phyloP scores from a whole-genome alignment of 129 eudicot genomes.

The Helianthus annuus region DNA sequence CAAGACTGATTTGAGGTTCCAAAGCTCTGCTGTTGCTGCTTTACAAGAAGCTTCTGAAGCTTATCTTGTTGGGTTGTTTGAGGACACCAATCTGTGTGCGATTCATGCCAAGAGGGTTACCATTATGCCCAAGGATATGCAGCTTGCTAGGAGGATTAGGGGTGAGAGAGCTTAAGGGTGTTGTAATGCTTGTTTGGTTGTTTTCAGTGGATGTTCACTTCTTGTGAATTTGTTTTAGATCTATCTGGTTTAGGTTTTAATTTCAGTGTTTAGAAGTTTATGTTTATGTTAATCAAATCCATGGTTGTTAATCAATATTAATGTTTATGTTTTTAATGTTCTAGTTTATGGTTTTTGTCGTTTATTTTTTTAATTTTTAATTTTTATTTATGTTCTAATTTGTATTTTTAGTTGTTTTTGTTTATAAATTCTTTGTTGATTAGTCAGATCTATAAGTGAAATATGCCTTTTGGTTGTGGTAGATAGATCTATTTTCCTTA shows the following conservation, averaged over 20 bases:
- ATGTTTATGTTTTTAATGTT: too few relatives aligned
- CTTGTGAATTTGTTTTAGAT: conserved; percentile 17
- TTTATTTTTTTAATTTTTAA: too few relatives aligned
- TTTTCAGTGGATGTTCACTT: background rate
- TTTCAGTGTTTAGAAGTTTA: background rate
- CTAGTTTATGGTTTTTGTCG: too few relatives aligned
- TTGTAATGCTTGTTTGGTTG: too few relatives aligned
- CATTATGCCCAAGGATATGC: conserved; percentile 58
- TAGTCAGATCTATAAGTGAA: too few relatives aligned
- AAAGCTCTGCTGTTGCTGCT: conserved; percentile 61
- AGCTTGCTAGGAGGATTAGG: conserved; percentile 52
- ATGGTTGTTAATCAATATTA: background rate
- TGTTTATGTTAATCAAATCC: background rate
- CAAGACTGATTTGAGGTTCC: conserved; percentile 52
- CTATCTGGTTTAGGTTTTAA: conserved; percentile 3
- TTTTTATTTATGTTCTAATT: too few relatives aligned
- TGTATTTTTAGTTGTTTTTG: too few relatives aligned
- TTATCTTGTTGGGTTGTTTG: conserved; percentile 49
- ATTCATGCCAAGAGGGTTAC: conserved; percentile 62
- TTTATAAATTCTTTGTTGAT: too few relatives aligned
- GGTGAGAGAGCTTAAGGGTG: conserved; percentile 41
- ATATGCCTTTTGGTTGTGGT: too few relatives aligned
- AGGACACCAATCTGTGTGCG: conserved; percentile 49
- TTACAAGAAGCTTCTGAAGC: conserved; percentile 58
- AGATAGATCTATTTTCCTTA: too few relatives aligned